These are phyloP conservation scores for Candolleomyces eurysporus DNA, from an alignment of 768 basidiomycete species.

Conservation along the genomic window DNA sequence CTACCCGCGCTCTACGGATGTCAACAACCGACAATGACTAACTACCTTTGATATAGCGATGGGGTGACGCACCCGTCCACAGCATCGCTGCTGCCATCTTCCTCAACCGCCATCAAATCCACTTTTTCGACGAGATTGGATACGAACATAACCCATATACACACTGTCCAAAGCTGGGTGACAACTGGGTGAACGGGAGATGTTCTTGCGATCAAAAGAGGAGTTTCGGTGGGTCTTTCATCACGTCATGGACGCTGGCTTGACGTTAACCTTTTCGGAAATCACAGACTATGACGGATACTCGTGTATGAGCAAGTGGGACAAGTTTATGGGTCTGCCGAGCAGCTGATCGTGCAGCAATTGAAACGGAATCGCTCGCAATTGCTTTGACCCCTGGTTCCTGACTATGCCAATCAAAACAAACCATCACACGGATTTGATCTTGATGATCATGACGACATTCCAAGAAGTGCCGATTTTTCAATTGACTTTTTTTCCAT, in stretches of 20 bases:
- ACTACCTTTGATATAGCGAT: constrained; percentile 39
- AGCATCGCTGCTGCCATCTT: constrained; percentile 66
- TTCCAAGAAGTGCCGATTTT: background rate
- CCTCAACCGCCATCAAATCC: constrained; percentile 54
- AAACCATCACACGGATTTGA: too few species aligned
- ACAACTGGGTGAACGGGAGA: constrained; percentile 49
- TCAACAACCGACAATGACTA: constrained; percentile 36
- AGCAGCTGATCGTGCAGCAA: background rate
- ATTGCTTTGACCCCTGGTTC: too few species aligned
- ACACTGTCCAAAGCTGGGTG: constrained; percentile 54
- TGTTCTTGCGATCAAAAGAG: constrained; percentile 57
- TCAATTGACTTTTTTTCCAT: background rate
- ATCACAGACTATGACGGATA: constrained; percentile 52
- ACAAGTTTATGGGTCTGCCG: constrained; percentile 26
- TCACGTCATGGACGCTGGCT: background rate
- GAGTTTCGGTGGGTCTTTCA: constrained; percentile 53
- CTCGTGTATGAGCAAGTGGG: constrained; percentile 58
- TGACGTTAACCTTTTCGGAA: background rate
- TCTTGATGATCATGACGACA: too few species aligned
- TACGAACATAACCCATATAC: constrained; percentile 77
- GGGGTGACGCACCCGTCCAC: constrained; percentile 68
- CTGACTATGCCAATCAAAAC: too few species aligned
- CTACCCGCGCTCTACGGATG: background rate
- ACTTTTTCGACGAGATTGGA: constrained; percentile 77
- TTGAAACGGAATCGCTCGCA: background rate